Base-by-base conservation (phyloP, 148 eudicot species). In the Camellia japonica region DNA sequence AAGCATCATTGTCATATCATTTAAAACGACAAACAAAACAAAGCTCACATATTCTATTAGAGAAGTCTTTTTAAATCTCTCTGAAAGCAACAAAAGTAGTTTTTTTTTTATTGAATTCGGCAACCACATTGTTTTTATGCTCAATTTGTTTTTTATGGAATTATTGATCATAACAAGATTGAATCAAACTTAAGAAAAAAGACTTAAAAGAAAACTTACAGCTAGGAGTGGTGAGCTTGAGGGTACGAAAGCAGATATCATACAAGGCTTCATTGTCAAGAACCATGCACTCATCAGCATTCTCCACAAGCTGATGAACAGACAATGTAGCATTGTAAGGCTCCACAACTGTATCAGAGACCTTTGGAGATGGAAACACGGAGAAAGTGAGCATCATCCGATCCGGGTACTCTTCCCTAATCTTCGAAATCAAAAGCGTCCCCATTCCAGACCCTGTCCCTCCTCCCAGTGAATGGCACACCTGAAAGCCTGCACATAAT, bases 201-300 rank as follows among this genome's bases (percentile, higher is more conserved):
- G 11, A 49, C 12, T 16, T 43, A 20, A 10, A 15, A 23, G 71
- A 81, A 23, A 15, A 71, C 95, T 87, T 84, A 91, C 95, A 91
- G 80, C 95, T 91, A 3, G 95, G 95, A 72, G 95, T 91, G 61
- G 95, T 91, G 79, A 91, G 93, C 83, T 91, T 91, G 8, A 91
- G 85, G 56, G 95, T 91, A 52, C 95, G 85, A 75, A 91, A 91
- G 85, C 95, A 91, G 67, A 91, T 91, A 60, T 91, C 95, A 80
- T 91, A 91, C 78, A 91, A 83, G 13, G 95, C 95, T 80, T 91
- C 95, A 56, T 91, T 91, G 82, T 91, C 95, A 77, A 91, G 93
- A 78, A 91, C 93, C 95, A 91, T 91, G 82, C 95, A 91, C 87
- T 91, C 95, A 78, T 91, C 95, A 42, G 95, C 95, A 81, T 91